Evolutionary conservation across 805 yeast genomes (phyloP).

Genomic region (Saccharomycopsis microspora): DNA sequence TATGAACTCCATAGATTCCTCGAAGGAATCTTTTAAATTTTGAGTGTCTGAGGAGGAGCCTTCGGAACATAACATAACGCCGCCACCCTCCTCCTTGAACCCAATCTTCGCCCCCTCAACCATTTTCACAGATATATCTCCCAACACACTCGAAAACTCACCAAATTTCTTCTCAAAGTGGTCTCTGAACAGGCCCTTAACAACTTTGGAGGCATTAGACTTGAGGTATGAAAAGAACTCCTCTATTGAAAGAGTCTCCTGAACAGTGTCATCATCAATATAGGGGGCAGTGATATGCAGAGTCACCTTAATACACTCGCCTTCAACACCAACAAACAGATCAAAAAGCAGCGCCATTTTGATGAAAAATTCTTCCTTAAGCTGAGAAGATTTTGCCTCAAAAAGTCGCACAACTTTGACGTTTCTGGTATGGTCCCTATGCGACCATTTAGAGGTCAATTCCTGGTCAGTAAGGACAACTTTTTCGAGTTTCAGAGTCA

Average conservation of each 20-base stretch:
- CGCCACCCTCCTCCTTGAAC: too few species aligned
- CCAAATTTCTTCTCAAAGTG: not conserved
- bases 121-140: too few species aligned
- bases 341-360: not conserved
- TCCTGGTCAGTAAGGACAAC: not conserved
- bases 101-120: too few species aligned
- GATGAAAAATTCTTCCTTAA: not conserved
- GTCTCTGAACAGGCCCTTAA: not conserved
- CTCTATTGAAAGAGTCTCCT: not conserved
- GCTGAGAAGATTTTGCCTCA: not conserved
- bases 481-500: slow-evolving; percentile 1
- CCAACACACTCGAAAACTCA: not conserved
- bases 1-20: too few species aligned
- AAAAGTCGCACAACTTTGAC: not conserved
- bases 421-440: not conserved
- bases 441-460: not conserved
- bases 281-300: too few species aligned
- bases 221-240: slow-evolving; percentile 8
- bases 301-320: not conserved
- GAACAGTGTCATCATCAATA: not conserved
- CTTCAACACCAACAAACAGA: not conserved
- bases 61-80: too few species aligned
- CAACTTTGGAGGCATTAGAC: not conserved
- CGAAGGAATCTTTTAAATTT: too few species aligned
- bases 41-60: too few species aligned